Evolutionary conservation across 441 rosid genomes (phyloP), one percentile per base, ranked within the genome.

Genomic region (Arabidopsis hybrid): DNA sequence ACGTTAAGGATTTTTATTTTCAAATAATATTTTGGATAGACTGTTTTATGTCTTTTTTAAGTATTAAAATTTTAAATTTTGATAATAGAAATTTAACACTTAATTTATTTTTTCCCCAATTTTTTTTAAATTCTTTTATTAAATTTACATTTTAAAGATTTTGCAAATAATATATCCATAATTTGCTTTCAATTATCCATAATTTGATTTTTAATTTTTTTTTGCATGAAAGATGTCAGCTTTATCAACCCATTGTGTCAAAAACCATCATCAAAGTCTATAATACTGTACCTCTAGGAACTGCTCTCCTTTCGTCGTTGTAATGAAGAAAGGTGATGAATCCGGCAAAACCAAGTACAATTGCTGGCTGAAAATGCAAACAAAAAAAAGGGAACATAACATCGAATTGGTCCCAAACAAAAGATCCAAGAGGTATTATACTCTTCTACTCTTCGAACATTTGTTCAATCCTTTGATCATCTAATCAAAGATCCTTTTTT

Each of bases 221-320:
- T n/a, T n/a, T n/a, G n/a, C 59, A 69, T 8, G 6, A 58, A 59
- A 50, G 21, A 51, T 13, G 21, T 10, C 39, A 47, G 50, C 9
- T 17, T 63, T 18, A 39, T 35, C 6, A 7, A 51, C 10, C 34
- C 34, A 60, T 21, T 29, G 51, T 9, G 8, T 0, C 53, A 56
- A 45, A 43, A 16, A 71, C 6, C 60, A 61, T 35, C 58, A 61
- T 40, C 35, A 62, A 50, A 51, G 5, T 17, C 7, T 29, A 17
- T 11, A 69, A n/a, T n/a, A n/a, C n/a, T n/a, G 40, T 79, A 94
- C 97, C 97, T 85, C 79, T 84, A 0, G 73, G 76, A 76, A 82
- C 45, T 31, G 80, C 86, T 83, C 99, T 87, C 70, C 88, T 84
- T 81, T 94, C 91, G 6, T 90, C 99, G 76, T 94, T 91, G 51